Evolutionary conservation across 2,329 filamentous ascomycete genomes (phyloP).

Genomic region (Xylariomycetidae sp.): DNA sequence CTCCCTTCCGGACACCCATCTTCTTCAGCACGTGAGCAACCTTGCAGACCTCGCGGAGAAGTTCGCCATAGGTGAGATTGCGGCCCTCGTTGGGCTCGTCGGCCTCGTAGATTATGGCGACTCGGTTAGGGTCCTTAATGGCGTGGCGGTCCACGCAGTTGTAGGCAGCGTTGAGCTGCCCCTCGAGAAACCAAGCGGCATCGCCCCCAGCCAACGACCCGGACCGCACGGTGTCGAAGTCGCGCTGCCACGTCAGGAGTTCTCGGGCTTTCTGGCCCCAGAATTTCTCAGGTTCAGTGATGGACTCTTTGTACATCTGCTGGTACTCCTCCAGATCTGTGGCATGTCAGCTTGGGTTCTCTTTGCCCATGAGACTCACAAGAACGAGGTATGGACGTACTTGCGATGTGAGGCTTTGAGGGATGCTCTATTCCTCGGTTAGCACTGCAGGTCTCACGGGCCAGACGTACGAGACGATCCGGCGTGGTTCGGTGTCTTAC

Average conservation of each 20-base stretch:
- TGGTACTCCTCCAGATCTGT: conserved; percentile 62
- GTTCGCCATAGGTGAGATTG: conserved; percentile 86
- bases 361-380: not conserved
- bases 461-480: not conserved
- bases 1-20: conserved; percentile 94
- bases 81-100: conserved; percentile 85
- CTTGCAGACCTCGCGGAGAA: conserved; percentile 84
- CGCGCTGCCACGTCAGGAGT: conserved; percentile 80
- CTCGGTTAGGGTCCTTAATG: conserved; percentile 85
- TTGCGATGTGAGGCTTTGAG: conserved; percentile 59
- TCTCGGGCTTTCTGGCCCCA: conserved; percentile 84
- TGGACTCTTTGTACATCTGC: conserved; percentile 72
- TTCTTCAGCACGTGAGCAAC: conserved; percentile 84
- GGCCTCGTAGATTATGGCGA: conserved; percentile 97
- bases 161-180: conserved; percentile 89
- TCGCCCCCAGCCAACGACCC: conserved; percentile 76
- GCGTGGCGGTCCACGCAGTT: conserved; percentile 97
- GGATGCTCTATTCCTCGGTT: conserved; percentile 53
- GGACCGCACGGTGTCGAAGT: conserved; percentile 83
- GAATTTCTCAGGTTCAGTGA: conserved; percentile 81
- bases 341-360: conserved; percentile 20
- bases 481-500: conserved; percentile 36
- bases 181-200: conserved; percentile 91
- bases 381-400: conserved; percentile 38
- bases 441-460: conserved; percentile 9